Percentiles rank a stretch among this genome's conserved stretches.
phyloP scores from a whole-genome alignment of 352 stramenopile species.

The Labyrinthula sp. region DNA sequence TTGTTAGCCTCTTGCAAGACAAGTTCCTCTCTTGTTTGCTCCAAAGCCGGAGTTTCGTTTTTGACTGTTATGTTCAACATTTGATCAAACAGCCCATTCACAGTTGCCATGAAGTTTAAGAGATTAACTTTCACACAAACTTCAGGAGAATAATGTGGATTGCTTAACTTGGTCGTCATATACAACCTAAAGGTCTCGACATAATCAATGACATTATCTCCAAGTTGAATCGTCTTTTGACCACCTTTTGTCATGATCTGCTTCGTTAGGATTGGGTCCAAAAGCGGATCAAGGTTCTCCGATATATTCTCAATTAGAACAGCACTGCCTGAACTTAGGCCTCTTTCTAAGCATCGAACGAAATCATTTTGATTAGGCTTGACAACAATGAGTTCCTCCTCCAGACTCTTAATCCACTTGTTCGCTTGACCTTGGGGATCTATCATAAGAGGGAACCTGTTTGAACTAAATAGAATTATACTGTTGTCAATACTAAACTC shows the following conservation, averaged over 20 bases:
- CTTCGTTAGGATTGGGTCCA: conserved; percentile 73
- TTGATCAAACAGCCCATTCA: conserved; percentile 77
- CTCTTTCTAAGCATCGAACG: conserved; percentile 76
- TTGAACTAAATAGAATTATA: conserved; percentile 68
- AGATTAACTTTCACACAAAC: conserved; percentile 85
- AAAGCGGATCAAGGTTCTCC: conserved; percentile 71
- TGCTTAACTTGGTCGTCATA: conserved; percentile 75
- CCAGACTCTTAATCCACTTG: conserved; percentile 77
- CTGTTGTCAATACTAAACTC: conserved; percentile 80
- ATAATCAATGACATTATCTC: conserved; percentile 78
- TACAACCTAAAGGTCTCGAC: conserved; percentile 71
- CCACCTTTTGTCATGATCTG: conserved; percentile 65
- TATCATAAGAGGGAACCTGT: conserved; percentile 82
- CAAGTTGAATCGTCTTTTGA: conserved; percentile 62
- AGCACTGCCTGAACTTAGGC: conserved; percentile 67
- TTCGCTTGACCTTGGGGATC: conserved; percentile 79
- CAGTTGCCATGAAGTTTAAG: conserved; percentile 83
- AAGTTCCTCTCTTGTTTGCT: conserved; percentile 67
- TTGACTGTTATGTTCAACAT: conserved; percentile 80
- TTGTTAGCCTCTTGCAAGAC: conserved; percentile 76
- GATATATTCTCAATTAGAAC: conserved; percentile 76
- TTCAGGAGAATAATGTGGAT: conserved; percentile 76
- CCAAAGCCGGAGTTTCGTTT: conserved; percentile 67
- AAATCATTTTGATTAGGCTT: conserved; percentile 74
- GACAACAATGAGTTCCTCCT: conserved; percentile 65